Evolutionary conservation across 257 asterid species (phyloP), one percentile per base, ranked within the genome.

Genomic region (Mentha longifolia): DNA sequence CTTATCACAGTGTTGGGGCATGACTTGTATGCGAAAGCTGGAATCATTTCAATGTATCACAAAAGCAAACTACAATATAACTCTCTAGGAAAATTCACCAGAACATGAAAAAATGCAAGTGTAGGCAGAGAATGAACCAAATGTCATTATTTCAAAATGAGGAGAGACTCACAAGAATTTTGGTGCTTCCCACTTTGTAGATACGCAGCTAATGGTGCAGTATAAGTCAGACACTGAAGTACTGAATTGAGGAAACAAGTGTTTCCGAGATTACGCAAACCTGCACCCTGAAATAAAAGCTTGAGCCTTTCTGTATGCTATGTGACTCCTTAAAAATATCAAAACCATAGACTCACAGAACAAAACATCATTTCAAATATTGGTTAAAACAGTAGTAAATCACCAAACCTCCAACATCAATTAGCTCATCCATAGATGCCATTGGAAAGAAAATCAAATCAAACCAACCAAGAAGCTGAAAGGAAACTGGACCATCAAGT

Each of bases 201-300:
- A 84, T 95, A 95, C 20, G 99, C 97, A 20, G 98, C 99, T 77
- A 95, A 84, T 6, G 99, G 99, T 75, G 92, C 98, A 6, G 99
- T 95, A 80, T 95, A 95, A 33, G 99, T 95, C 74, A 95, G 83
- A 33, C 99, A 95, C 67, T 95, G 99, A 79, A 95, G 76, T 35
- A 95, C 99, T 11, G 99, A 85, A 77, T 95, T 95, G 61, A 95
- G 92, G 67, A 86, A 95, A 77, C 99, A 95, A 7, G 99, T 95
- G 59, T 95, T 95, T 66, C 99, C 99, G 39, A 95, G 99, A 77
- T 95, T 95, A 73, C 91, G 95, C 78, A 95, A 81, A 52, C 99
- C 99, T 22, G 99, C 99, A 59, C 99, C 99, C 99, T 95, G 96
- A 65, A 80, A 80, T 75, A 61, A 55, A 33, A 35, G 73, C 65